phyloP scores from a whole-genome alignment of 2,329 filamentous ascomycete species.

The Madurella mycetomatis region DNA sequence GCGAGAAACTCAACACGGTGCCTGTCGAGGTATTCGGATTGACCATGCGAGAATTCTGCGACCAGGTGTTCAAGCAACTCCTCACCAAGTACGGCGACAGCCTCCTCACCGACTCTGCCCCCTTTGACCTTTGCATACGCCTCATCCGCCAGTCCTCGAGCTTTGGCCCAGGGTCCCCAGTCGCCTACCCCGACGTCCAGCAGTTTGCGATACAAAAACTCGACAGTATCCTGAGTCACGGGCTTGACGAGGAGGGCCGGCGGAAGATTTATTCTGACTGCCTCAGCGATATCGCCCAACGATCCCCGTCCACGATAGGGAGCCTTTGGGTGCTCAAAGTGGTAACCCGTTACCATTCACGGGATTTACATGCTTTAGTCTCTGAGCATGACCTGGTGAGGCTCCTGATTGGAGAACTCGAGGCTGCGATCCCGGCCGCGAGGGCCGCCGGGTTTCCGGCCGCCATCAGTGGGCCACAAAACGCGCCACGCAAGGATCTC shows the following conservation, averaged over 20 bases:
- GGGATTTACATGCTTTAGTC: constrained; percentile 55
- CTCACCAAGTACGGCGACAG: constrained; percentile 40
- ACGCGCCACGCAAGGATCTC: constrained; percentile 52
- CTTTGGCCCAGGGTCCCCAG: constrained; percentile 47
- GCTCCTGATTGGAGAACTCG: constrained; percentile 62
- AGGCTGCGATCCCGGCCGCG: constrained; percentile 46
- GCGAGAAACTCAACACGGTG: constrained; percentile 63
- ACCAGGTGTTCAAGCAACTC: constrained; percentile 49
- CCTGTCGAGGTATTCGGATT: constrained; percentile 60
- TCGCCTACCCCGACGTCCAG: constrained; percentile 59
- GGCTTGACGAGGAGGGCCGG: constrained; percentile 52
- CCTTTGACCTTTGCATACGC: constrained; percentile 55
- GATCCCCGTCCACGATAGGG: constrained; percentile 62
- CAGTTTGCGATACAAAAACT: constrained; percentile 60
- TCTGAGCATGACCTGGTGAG: constrained; percentile 57
- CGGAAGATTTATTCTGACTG: constrained; percentile 62
- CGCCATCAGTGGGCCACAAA: constrained; percentile 46
- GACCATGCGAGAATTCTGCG: constrained; percentile 58
- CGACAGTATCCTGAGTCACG: constrained; percentile 52
- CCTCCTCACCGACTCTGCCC: constrained; percentile 35
- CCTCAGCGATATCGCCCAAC: constrained; percentile 61
- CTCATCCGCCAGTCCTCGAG: constrained; percentile 68
- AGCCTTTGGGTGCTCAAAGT: constrained; percentile 63
- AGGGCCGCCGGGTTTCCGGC: constrained; percentile 38
- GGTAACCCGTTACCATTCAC: constrained; percentile 43